Percentiles rank a stretch among this genome's conserved stretches.
Conservation (phyloP, 2,329 filamentous ascomycete species). For the Aspergillus tamarii region DNA sequence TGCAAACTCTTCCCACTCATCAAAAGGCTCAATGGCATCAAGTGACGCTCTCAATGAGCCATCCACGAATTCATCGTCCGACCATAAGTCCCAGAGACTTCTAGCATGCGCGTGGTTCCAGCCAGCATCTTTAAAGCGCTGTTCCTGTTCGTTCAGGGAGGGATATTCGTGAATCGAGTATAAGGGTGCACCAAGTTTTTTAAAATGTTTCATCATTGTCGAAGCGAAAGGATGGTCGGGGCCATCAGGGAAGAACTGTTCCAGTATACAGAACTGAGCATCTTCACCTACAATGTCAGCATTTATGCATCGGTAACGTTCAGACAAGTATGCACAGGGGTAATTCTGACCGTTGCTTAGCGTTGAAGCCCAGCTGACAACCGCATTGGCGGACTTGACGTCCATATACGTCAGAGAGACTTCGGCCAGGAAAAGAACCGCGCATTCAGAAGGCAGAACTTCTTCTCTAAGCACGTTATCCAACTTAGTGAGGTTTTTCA, state of each 20-base stretch:
- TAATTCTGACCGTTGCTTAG: constrained; percentile 65
- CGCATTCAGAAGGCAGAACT: constrained; percentile 60
- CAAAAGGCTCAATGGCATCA: constrained; percentile 78
- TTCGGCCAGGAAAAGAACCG: constrained; percentile 81
- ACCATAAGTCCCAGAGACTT: constrained; percentile 85
- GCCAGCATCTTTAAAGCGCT: constrained; percentile 69
- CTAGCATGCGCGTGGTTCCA: constrained; percentile 67
- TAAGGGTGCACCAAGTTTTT: constrained; percentile 78
- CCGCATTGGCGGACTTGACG: constrained; percentile 67
- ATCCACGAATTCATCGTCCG: constrained; percentile 66
- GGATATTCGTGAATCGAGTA: constrained; percentile 73
- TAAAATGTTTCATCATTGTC: constrained; percentile 83
- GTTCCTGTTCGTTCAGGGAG: constrained; percentile 64
- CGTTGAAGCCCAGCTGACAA: constrained; percentile 77
- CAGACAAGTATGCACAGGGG: background rate
- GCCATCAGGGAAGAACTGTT: constrained; percentile 82
- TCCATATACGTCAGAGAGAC: constrained; percentile 93
- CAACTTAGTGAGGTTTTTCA: constrained; percentile 68
- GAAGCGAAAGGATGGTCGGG: constrained; percentile 78
- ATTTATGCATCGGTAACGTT: background rate
- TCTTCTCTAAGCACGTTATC: constrained; percentile 61
- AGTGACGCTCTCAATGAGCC: constrained; percentile 62
- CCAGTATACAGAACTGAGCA: constrained; percentile 83
- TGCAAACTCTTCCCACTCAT: constrained; percentile 95
- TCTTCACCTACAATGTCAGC: constrained; percentile 23